A percentile compares a stretch with the other conserved stretches of the same genome.
phyloP scores from a whole-genome alignment of 2,329 filamentous ascomycete species.

The Berkeleyomyces rouxiae region DNA sequence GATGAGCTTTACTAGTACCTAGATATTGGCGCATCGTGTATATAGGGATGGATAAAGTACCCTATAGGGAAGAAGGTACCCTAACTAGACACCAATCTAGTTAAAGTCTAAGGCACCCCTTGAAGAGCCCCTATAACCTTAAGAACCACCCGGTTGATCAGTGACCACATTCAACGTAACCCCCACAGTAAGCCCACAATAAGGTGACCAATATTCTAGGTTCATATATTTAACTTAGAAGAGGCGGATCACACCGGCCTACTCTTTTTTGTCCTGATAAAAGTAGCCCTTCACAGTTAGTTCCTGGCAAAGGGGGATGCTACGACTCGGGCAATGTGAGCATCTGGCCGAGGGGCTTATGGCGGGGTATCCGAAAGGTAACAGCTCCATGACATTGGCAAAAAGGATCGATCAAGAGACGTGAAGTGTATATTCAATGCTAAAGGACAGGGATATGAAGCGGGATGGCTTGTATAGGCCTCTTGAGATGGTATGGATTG shows the following conservation, averaged over 20 bases:
- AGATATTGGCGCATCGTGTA: neutral
- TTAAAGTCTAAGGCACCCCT: neutral
- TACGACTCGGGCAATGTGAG: too few species aligned
- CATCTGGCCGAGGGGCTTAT: neutral
- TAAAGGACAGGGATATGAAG: neutral
- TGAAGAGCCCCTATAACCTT: neutral
- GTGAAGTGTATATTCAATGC: neutral
- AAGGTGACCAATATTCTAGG: neutral
- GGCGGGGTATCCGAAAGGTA: neutral
- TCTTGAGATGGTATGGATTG: neutral
- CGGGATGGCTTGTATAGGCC: neutral
- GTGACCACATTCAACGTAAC: neutral
- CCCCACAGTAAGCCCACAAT: neutral
- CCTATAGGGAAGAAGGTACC: neutral
- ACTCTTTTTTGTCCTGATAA: neutral
- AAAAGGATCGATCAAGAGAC: neutral
- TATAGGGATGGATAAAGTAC: neutral
- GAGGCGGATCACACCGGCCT: neutral
- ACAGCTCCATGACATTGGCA: neutral
- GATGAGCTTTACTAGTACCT: neutral
- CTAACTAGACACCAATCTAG: neutral
- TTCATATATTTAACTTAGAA: neutral
- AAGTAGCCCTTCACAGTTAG: neutral
- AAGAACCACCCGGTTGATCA: neutral
- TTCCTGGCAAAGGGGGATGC: neutral